Evolutionary conservation across 2,329 filamentous ascomycete species (phyloP).

Genomic region (Sclerotinia sclerotiorum): DNA sequence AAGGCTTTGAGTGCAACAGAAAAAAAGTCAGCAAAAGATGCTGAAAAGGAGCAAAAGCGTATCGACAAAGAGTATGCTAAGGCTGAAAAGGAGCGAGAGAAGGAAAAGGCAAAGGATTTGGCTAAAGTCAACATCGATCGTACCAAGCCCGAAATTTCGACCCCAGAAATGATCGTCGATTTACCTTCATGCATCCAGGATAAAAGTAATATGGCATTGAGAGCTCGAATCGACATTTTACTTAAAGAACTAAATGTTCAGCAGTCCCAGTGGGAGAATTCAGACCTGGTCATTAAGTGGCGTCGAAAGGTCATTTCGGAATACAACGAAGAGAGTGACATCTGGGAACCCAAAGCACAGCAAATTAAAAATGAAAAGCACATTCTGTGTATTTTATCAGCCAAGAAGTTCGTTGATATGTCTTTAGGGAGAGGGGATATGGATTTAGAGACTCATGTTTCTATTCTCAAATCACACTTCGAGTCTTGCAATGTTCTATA

Average conservation of each 20-base stretch:
- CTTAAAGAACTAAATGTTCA: slow-evolving; percentile 53
- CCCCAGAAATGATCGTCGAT: slow-evolving; percentile 75
- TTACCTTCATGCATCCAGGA: slow-evolving; percentile 55
- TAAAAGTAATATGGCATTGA: slow-evolving; percentile 43
- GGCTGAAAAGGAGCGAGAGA: slow-evolving; percentile 62
- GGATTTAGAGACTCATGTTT: slow-evolving; percentile 59
- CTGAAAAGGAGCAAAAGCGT: slow-evolving; percentile 44
- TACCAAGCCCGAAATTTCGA: slow-evolving; percentile 70
- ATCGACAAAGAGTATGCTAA: slow-evolving; percentile 59
- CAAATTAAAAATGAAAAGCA: slow-evolving; percentile 50
- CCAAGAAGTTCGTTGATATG: slow-evolving; percentile 65
- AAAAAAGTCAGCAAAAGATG: slow-evolving; percentile 30
- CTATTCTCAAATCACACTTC: slow-evolving; percentile 55
- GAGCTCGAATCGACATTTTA: slow-evolving; percentile 50
- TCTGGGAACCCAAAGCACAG: slow-evolving; percentile 50
- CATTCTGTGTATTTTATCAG: slow-evolving; percentile 57
- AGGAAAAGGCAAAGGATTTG: slow-evolving; percentile 63
- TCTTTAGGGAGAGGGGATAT: slow-evolving; percentile 49
- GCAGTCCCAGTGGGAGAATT: slow-evolving; percentile 47
- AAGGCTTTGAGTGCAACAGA: slow-evolving; percentile 30
- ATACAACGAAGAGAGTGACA: slow-evolving; percentile 48
- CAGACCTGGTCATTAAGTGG: slow-evolving; percentile 53
- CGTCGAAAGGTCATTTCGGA: slow-evolving; percentile 50
- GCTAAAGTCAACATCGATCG: slow-evolving; percentile 72
- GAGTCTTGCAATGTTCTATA: slow-evolving; percentile 60